Conservation (phyloP, 2,329 filamentous ascomycete genomes). For the Tolypocladium album region DNA sequence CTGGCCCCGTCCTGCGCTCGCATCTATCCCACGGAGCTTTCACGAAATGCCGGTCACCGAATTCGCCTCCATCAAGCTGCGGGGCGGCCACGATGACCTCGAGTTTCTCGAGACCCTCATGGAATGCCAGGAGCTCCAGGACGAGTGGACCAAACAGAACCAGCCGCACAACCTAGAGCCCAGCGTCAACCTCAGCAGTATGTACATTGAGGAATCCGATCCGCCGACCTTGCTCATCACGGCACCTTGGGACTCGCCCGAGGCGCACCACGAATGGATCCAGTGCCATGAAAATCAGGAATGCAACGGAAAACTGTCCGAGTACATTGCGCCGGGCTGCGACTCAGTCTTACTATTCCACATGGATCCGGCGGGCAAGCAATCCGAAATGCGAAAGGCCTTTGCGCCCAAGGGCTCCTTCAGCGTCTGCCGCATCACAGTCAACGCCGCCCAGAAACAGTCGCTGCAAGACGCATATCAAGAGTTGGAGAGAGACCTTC, state of each 20-base stretch:
- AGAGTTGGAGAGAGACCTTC: constrained; percentile 18
- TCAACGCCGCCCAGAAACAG: constrained; percentile 18
- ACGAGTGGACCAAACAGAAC: constrained; percentile 26
- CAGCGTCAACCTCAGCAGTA: constrained; percentile 21
- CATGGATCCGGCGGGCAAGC: constrained; percentile 20
- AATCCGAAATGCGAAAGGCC: constrained; percentile 12
- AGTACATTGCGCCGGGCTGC: constrained; percentile 21
- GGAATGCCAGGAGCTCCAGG: constrained; percentile 22
- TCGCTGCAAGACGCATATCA: constrained; percentile 23
- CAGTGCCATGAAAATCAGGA: constrained; percentile 26
- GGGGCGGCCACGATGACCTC: constrained; percentile 14
- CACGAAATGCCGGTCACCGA: constrained; percentile 28
- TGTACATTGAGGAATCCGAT: constrained; percentile 23
- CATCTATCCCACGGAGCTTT: not conserved
- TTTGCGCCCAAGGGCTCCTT: constrained; percentile 16
- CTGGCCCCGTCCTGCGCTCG: not conserved
- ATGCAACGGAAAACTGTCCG: constrained; percentile 20
- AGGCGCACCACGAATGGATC: constrained; percentile 32
- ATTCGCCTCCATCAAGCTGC: constrained; percentile 24
- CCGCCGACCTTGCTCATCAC: constrained; percentile 29
- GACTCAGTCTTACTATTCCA: constrained; percentile 28
- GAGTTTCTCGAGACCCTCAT: constrained; percentile 22
- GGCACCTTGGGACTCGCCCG: constrained; percentile 31
- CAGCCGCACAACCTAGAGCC: constrained; percentile 22
- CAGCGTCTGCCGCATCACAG: constrained; percentile 22